Percentiles rank a stretch among this genome's conserved stretches.
Conservation (phyloP, 495 filamentous ascomycete genomes). For the Xylaria nigripes region DNA sequence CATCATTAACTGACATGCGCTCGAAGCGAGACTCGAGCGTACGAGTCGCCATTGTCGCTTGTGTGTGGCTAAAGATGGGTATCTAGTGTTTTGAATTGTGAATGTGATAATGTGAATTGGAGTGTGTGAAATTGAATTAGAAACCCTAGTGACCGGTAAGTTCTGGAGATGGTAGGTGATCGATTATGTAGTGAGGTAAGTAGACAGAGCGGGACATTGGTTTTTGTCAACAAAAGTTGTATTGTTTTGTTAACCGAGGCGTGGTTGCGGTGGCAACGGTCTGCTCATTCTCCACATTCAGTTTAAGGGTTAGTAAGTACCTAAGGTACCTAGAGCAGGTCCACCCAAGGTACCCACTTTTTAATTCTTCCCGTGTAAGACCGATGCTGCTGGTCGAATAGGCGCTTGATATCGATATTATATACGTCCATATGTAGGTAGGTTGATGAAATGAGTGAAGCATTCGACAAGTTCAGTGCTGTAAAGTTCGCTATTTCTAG, state of each 20-base stretch:
- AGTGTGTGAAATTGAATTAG: not conserved
- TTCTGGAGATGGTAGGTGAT: not conserved
- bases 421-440: no score
- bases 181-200: not conserved
- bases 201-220: not conserved
- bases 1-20: constrained; percentile 72
- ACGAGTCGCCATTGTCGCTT: constrained; percentile 38
- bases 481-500: no score
- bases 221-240: not conserved
- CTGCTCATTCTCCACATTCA: not conserved
- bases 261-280: not conserved
- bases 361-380: no score
- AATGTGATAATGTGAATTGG: not conserved
- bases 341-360: no score
- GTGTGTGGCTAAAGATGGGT: not conserved
- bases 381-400: no score
- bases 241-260: not conserved
- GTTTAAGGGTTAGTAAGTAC: not conserved
- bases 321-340: no score
- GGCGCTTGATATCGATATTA: no score
- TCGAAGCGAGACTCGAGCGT: constrained; percentile 71
- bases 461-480: no score
- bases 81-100: not conserved
- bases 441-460: no score
- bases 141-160: not conserved